Evolutionary conservation across 2,329 filamentous ascomycete genomes (phyloP).

Genomic region (Kalaharituber pfeilii): DNA sequence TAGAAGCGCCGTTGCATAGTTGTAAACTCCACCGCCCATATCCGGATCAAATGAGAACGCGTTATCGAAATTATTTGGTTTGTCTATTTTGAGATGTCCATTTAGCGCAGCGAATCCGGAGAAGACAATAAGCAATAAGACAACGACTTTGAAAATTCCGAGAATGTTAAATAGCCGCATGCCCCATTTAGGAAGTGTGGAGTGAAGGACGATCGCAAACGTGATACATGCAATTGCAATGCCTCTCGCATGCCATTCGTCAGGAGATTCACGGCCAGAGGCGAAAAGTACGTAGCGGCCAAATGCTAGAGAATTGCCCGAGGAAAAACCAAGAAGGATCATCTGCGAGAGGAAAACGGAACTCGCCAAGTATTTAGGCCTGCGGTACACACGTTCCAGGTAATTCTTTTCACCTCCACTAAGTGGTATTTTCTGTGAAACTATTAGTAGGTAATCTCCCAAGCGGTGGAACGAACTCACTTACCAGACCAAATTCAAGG

Average conservation of each 20-base stretch:
- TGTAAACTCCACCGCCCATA: slow-evolving; percentile 34
- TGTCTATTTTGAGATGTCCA: slow-evolving; percentile 31
- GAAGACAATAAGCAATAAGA: slow-evolving; percentile 44
- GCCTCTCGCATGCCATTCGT: slow-evolving; percentile 41
- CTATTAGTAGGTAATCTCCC: no score
- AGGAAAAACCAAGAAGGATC: slow-evolving; percentile 44
- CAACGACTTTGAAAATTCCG: slow-evolving; percentile 42
- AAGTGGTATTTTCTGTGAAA: slow-evolving; percentile 33
- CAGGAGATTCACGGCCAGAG: slow-evolving; percentile 32
- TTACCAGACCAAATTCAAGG: background rate
- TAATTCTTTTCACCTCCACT: slow-evolving; percentile 51
- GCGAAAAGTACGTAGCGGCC: slow-evolving; percentile 42
- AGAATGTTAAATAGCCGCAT: slow-evolving; percentile 42
- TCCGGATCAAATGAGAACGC: slow-evolving; percentile 35
- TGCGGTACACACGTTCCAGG: slow-evolving; percentile 44
- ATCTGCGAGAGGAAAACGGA: slow-evolving; percentile 44
- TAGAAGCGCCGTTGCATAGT: slow-evolving; percentile 41
- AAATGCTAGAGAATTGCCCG: slow-evolving; percentile 42
- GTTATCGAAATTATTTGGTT: slow-evolving; percentile 41
- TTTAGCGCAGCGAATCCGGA: slow-evolving; percentile 41
- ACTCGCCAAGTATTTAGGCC: slow-evolving; percentile 41
- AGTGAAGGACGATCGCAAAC: slow-evolving; percentile 38
- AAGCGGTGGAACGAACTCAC: background rate
- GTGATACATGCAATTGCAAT: slow-evolving; percentile 39
- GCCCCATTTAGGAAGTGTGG: slow-evolving; percentile 39